Evolutionary conservation across 352 stramenopile genomes (phyloP).

Genomic region (Nothophytophthora sp.): DNA sequence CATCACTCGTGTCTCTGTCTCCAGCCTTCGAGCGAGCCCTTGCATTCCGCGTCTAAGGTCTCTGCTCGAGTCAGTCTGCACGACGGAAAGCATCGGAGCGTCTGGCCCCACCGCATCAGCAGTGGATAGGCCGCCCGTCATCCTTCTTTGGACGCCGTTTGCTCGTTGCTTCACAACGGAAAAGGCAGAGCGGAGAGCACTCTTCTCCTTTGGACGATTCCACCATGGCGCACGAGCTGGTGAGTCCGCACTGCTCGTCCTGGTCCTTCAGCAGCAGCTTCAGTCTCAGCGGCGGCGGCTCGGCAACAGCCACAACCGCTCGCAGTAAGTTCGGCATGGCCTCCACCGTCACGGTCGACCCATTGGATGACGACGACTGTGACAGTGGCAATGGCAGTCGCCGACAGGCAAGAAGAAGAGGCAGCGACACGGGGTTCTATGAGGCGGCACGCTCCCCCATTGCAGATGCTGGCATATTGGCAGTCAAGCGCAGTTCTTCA

Average conservation of each 20-base stretch:
- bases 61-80: no score
- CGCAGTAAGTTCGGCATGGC: slow-evolving; percentile 18
- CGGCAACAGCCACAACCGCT: not conserved
- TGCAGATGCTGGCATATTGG: slow-evolving; percentile 5
- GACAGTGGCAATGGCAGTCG: no score
- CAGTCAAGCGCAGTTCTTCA: slow-evolving; percentile 2
- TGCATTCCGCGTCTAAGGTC: no score
- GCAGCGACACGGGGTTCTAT: slow-evolving; percentile 15
- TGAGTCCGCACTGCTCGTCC: slow-evolving; percentile 33
- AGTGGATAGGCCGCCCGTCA: no score
- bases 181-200: slow-evolving; percentile 10
- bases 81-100: no score
- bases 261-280: slow-evolving; percentile 27
- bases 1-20: no score
- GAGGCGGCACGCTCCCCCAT: slow-evolving; percentile 13
- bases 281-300: slow-evolving; percentile 10
- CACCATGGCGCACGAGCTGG: slow-evolving; percentile 21
- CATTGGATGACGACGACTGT: slow-evolving; percentile 3
- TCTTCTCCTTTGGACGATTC: not conserved
- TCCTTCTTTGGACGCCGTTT: no score
- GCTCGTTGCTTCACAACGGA: slow-evolving; percentile 18
- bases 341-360: slow-evolving; percentile 24
- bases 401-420: no score
- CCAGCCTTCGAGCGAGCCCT: no score
- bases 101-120: no score